Conservation (phyloP, 305 asterid genomes). For the Euphrasia arctica region DNA sequence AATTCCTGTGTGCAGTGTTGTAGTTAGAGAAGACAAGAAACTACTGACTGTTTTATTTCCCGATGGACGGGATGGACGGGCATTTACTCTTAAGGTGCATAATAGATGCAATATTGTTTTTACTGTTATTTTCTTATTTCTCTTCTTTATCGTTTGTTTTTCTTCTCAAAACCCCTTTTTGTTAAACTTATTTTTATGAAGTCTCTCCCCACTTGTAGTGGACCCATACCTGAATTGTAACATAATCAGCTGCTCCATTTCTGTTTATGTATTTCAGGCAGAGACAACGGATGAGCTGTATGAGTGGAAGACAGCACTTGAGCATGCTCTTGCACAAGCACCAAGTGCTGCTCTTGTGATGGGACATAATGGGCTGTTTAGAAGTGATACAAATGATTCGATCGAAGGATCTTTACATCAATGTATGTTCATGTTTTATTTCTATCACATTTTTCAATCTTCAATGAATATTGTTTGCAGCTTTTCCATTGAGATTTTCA, state of each 20-base stretch:
- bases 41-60: constrained; percentile 92
- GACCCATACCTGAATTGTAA: constrained; percentile 11
- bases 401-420: constrained; percentile 86
- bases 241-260: constrained; percentile 24
- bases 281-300: constrained; percentile 93
- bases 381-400: constrained; percentile 72
- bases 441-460: constrained; percentile 19
- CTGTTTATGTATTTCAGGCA: constrained; percentile 56
- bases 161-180: constrained; percentile 11
- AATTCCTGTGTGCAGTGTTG: constrained; percentile 61
- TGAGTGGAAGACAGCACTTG: constrained; percentile 98
- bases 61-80: constrained; percentile 99
- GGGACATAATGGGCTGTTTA: constrained; percentile 96
- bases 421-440: constrained; percentile 47
- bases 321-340: constrained; percentile 94
- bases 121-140: constrained; percentile 12
- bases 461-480: constrained; percentile 19
- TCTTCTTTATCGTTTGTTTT: neutral
- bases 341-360: constrained; percentile 98
- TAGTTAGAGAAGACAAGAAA: constrained; percentile 98
- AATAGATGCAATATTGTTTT: constrained; percentile 16
- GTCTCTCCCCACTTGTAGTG: constrained; percentile 15
- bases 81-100: constrained; percentile 94
- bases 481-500: constrained; percentile 22
- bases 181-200: neutral